Conservation (phyloP, 2,329 filamentous ascomycete genomes). For the Rhinocladiella similis region DNA sequence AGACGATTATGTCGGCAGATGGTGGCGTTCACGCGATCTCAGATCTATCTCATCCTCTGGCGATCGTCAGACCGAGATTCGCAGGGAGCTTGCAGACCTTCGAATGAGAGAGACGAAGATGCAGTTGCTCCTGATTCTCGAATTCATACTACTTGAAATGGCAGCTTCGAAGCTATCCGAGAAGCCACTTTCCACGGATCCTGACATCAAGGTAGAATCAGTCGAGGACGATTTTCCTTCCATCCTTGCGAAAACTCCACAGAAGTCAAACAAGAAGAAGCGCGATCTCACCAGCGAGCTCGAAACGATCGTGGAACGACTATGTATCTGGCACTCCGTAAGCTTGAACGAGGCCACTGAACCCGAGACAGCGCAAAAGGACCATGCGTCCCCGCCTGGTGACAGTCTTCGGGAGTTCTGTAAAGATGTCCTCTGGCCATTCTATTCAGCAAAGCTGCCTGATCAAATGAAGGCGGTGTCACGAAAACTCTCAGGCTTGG, state of each 20-base stretch:
- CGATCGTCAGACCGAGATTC: constrained; percentile 28
- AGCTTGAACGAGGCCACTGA: constrained; percentile 40
- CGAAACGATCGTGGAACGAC: constrained; percentile 48
- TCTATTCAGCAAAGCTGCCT: constrained; percentile 49
- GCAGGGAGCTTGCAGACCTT: constrained; percentile 44
- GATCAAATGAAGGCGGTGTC: constrained; percentile 48
- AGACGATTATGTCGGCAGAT: constrained; percentile 42
- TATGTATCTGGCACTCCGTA: constrained; percentile 54
- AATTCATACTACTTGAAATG: constrained; percentile 46
- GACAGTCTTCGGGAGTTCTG: constrained; percentile 52
- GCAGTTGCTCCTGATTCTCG: constrained; percentile 51
- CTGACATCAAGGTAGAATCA: constrained; percentile 42
- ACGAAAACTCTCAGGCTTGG: constrained; percentile 47
- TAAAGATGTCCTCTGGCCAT: constrained; percentile 51
- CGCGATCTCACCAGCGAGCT: constrained; percentile 46
- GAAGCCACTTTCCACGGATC: constrained; percentile 38
- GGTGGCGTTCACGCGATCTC: constrained; percentile 45
- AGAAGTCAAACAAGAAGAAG: constrained; percentile 38
- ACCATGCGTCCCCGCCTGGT: constrained; percentile 32
- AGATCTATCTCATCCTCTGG: constrained; percentile 4
- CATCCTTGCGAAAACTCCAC: constrained; percentile 20
- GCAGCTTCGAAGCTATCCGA: constrained; percentile 11
- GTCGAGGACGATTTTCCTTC: constrained; percentile 23
- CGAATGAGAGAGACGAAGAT: constrained; percentile 50
- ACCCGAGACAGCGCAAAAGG: constrained; percentile 7